Conservation (phyloP, 179 eudicot genomes). For the Sideroxylon spinosum region DNA sequence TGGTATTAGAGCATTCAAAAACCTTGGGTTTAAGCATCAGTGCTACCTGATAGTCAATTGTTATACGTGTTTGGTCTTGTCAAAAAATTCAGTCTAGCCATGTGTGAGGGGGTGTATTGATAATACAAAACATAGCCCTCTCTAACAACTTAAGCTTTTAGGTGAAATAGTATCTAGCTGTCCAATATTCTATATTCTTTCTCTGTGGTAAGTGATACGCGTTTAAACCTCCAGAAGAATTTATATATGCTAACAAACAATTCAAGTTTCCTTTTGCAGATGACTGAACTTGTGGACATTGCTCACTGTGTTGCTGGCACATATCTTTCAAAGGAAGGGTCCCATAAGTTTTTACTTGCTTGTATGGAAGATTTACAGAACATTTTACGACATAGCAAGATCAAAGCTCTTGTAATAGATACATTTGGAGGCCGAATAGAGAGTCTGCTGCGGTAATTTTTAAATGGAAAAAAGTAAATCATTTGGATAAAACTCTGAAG, state of each 20-base stretch:
- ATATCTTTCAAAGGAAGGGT: constrained; percentile 43
- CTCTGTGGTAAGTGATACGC: neutral
- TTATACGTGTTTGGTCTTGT: too few species aligned
- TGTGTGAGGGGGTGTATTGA: too few species aligned
- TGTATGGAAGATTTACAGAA: constrained; percentile 57
- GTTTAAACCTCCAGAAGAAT: neutral
- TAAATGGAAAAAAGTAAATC: neutral
- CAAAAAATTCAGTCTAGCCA: too few species aligned
- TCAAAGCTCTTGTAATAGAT: constrained; percentile 54
- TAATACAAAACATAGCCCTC: too few species aligned
- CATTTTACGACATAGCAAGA: constrained; percentile 43
- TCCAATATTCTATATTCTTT: neutral
- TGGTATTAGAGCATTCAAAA: too few species aligned
- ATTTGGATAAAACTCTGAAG: constrained; percentile 13
- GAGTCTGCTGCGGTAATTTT: constrained; percentile 43
- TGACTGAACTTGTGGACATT: constrained; percentile 46
- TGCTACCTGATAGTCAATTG: too few species aligned
- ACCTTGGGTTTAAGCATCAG: too few species aligned
- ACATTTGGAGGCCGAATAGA: constrained; percentile 63
- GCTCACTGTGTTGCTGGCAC: constrained; percentile 46
- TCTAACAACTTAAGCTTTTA: too few species aligned
- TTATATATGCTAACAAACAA: neutral
- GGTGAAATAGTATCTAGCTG: too few species aligned
- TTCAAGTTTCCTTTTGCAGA: constrained; percentile 33
- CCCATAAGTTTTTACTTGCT: constrained; percentile 45